Evolutionary conservation across 345 rosid species (phyloP).

Genomic region (Rhizophora apiculata): DNA sequence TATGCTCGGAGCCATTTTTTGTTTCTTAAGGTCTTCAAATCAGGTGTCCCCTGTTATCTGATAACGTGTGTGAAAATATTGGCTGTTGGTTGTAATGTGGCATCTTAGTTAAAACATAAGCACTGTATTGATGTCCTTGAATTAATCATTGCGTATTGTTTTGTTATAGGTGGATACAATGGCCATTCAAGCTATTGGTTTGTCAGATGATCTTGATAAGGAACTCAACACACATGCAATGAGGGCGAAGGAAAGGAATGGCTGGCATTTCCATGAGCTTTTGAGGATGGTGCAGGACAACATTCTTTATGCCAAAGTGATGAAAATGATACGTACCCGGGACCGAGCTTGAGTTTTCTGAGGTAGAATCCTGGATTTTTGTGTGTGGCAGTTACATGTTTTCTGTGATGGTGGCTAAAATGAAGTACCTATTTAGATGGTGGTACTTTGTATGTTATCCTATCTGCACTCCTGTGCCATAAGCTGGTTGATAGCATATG

Average conservation of each 20-base stretch:
- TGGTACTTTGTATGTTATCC: not conserved
- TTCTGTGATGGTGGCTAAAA: not conserved
- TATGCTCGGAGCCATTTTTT: too few relatives aligned
- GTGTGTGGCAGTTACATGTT: not conserved
- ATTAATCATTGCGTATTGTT: not conserved
- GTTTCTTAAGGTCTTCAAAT: too few relatives aligned
- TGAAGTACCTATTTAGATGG: not conserved
- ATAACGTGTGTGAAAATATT: too few relatives aligned
- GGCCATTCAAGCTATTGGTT: slow-evolving; percentile 93
- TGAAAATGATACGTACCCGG: slow-evolving; percentile 85
- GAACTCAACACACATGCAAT: slow-evolving; percentile 90
- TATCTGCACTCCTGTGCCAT: not conserved
- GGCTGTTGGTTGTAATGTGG: too few relatives aligned
- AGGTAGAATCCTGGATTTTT: slow-evolving; percentile 36
- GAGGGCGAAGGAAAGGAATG: slow-evolving; percentile 92
- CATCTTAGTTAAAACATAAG: too few relatives aligned
- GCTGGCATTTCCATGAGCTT: slow-evolving; percentile 99
- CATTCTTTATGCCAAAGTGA: slow-evolving; percentile 72
- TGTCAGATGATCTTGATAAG: slow-evolving; percentile 94
- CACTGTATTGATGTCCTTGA: slow-evolving; percentile 1
- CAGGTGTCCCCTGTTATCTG: too few relatives aligned
- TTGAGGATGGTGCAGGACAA: slow-evolving; percentile 79
- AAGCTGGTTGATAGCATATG: not conserved
- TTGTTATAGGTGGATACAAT: slow-evolving; percentile 75
- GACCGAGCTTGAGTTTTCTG: slow-evolving; percentile 75